Percentiles rank a stretch among this genome's conserved stretches.
These are phyloP conservation scores for Pestalotiopsis fici DNA, from an alignment of 2,329 filamentous ascomycete genomes.

Conservation along the genomic window DNA sequence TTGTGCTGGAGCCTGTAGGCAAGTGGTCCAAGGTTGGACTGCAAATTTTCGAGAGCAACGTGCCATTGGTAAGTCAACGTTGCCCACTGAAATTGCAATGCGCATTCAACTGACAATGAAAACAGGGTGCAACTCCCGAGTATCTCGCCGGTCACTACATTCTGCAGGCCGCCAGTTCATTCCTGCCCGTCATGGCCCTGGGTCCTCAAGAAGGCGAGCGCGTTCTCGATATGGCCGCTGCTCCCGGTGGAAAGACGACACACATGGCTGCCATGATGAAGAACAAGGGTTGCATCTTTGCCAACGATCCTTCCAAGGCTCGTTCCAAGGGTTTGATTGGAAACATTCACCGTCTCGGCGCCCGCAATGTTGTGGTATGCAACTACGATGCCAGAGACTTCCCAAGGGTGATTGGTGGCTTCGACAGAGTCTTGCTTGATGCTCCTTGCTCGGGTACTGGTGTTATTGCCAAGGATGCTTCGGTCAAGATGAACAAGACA, in stretches of 20 bases:
- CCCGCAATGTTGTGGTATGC: conserved; percentile 92
- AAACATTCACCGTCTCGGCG: conserved; percentile 93
- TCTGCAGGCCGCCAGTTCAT: conserved; percentile 92
- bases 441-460: conserved; percentile 92
- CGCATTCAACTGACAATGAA: not conserved
- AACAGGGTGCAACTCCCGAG: conserved; percentile 83
- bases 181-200: conserved; percentile 96
- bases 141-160: conserved; percentile 98
- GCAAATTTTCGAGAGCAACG: conserved; percentile 89
- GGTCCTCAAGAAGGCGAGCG: conserved; percentile 92
- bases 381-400: conserved; percentile 95
- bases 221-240: conserved; percentile 90
- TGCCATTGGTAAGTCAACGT: conserved; percentile 30
- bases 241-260: conserved; percentile 94
- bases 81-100: too few species aligned
- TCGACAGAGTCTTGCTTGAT: conserved; percentile 91
- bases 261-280: conserved; percentile 97
- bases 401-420: conserved; percentile 91
- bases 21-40: conserved; percentile 99
- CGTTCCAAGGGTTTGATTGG: conserved; percentile 97
- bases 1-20: conserved; percentile 92
- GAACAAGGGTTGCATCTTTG: conserved; percentile 93
- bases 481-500: conserved; percentile 98
- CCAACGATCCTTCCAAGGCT: conserved; percentile 93
- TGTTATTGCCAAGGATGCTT: conserved; percentile 95